Evolutionary conservation across 768 basidiomycete species (phyloP), one percentile per base, ranked within the genome.

Genomic region (Atractiella rhizophila): DNA sequence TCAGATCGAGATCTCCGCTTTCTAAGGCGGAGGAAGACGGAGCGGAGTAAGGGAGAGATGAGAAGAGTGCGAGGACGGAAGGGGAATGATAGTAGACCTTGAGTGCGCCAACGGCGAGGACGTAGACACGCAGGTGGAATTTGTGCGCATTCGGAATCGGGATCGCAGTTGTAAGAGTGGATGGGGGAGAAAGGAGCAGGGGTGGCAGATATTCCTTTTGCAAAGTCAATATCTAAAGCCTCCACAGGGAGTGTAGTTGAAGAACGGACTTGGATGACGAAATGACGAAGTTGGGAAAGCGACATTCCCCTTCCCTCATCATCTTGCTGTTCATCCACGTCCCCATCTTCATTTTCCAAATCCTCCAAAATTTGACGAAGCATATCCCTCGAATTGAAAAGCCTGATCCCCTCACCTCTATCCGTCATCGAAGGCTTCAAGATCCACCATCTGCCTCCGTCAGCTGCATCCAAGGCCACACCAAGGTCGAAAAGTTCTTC

Each of bases 341-440:
- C 50, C 15, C 39, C 40, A 10, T 42, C 47, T 20, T 49, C 48
- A 8, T 45, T 44, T 21, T 88, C 86, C 48, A 94, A 94, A 18
- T 68, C 68, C 47, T 73, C 66, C 46, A 94, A 80, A 20, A 94
- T 85, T 4, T 56, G 52, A 43, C 68, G 67, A 43, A 98, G 63
- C 25, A 68, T 62, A 11, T 69, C 68, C 57, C 76, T 76, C 40
- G 67, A 74, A 39, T 75, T 70, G 60, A 98, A 94, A 35, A 98
- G 60, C 33, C 85, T 63, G 48, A 98, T 85, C 2, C 88, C 91
- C 67, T 82, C 81, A 11, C 85, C 91, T 37, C 82, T 69, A 62
- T 96, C 86, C 1, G 85, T 76, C 79, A 98, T 88, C 15, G 83
- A 81, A 34, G 91, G 86, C 61, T 98, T 98, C 38, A 98, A 61